Evolutionary conservation across 768 basidiomycete species (phyloP).

Genomic region (Coprinopsis strossmayeri): DNA sequence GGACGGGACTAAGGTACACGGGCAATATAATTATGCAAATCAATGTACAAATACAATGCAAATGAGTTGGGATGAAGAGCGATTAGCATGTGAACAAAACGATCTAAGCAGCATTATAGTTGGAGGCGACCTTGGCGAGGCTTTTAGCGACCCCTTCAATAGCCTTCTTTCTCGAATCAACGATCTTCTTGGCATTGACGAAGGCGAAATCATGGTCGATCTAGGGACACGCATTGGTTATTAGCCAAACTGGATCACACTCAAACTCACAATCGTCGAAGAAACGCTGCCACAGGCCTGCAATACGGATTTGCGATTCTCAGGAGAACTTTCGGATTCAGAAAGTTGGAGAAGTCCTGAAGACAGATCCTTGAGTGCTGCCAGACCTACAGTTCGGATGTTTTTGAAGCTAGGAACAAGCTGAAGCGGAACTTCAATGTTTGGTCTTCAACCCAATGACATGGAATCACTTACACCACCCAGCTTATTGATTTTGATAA

Average conservation of each 20-base stretch:
- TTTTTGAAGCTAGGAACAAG: slow-evolving; percentile 62
- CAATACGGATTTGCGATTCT: slow-evolving; percentile 45
- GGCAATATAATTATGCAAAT: slow-evolving; percentile 3
- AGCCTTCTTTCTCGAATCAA: slow-evolving; percentile 66
- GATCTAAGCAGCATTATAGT: slow-evolving; percentile 20
- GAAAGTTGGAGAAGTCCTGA: slow-evolving; percentile 39
- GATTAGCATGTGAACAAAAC: not conserved
- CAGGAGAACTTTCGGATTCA: slow-evolving; percentile 46
- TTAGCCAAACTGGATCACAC: slow-evolving; percentile 5
- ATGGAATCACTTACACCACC: slow-evolving; percentile 45
- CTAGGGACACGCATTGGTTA: slow-evolving; percentile 36
- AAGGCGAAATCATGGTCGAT: slow-evolving; percentile 60
- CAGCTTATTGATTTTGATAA: slow-evolving; percentile 69
- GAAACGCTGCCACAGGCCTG: slow-evolving; percentile 36
- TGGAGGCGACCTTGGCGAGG: slow-evolving; percentile 43
- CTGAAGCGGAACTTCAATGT: slow-evolving; percentile 27
- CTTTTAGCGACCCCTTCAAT: slow-evolving; percentile 71
- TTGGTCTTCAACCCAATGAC: not conserved
- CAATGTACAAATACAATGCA: slow-evolving; percentile 1
- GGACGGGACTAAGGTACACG: not conserved
- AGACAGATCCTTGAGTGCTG: slow-evolving; percentile 54
- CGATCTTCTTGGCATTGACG: slow-evolving; percentile 55
- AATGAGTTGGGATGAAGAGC: slow-evolving; percentile 10
- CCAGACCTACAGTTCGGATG: slow-evolving; percentile 46
- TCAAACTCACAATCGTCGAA: slow-evolving; percentile 27